Evolutionary conservation across 164 flowering plant species (phyloP), one percentile per base, ranked within the genome.

Genomic region (Sedum album): DNA sequence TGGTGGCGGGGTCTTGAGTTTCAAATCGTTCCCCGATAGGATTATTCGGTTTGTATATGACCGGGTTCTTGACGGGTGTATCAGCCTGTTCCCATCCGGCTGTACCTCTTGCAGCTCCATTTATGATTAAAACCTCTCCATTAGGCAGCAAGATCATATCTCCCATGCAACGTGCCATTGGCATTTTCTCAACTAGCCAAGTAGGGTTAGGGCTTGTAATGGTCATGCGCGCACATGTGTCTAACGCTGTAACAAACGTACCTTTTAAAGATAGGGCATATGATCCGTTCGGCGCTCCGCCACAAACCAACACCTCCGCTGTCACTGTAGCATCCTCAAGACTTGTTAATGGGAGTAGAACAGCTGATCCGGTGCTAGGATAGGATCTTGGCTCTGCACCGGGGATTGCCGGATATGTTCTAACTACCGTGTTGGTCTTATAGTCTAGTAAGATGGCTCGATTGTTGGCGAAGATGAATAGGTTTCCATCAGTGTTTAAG

Each of bases 101-200:
- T 23, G 68, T 66, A n/a, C 68, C 68, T 38, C 51, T 42, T 26
- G 8, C 31, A 25, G 44, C 68, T n/a, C 68, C 68, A 28, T 66
- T 60, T 17, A 67, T 35, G 28, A 68, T 46, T 55, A 28, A 62
- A 28, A 83, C 82, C 53, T 76, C 28, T 63, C 85, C 85, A 65
- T 76, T 73, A 0, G 83, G 83, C 3, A 82, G 77, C 64, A 82
- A 18, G 0, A 26, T 60, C 85, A 82, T 82, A 71, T 82, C 85
- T 4, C 80, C 80, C 85, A 82, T 82, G 68, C 76, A 78, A 30
- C 87, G 70, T 0, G 81, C 65, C 10, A 21, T 18, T 1, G 87
- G 87, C 85, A 82, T 82, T 1, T 76, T 77, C 71, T 84, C 85
- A 82, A 84, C 72, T 21, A 66, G 77, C 87, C 87, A 84, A 5